Percentiles rank a stretch among this genome's conserved stretches.
phyloP scores from a whole-genome alignment of 2,329 filamentous ascomycete species.

The Botryosphaeria agaves region DNA sequence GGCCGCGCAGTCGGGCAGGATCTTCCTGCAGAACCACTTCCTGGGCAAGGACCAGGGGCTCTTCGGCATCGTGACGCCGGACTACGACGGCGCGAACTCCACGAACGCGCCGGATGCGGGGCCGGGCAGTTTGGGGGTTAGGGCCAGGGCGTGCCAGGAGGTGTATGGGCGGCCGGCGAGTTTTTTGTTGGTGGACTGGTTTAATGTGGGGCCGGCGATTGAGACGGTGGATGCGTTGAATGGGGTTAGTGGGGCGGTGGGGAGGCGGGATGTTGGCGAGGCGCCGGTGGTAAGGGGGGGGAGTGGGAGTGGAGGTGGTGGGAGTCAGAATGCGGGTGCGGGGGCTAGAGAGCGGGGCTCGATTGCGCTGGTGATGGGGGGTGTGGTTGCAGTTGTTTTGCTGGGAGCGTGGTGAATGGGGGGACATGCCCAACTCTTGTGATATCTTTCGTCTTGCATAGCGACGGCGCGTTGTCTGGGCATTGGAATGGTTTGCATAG shows the following conservation, averaged over 20 bases:
- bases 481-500: no score
- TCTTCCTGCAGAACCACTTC: conserved; percentile 72
- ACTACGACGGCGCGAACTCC: conserved; percentile 38
- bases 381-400: no score
- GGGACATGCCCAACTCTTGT: no score
- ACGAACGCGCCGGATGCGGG: conserved; percentile 48
- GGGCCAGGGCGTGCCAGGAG: conserved; percentile 33
- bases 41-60: conserved; percentile 40
- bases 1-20: conserved; percentile 39
- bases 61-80: conserved; percentile 39
- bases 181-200: conserved; percentile 68
- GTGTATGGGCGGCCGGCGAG: conserved; percentile 48
- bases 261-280: conserved; percentile 15
- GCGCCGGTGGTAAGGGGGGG: not conserved
- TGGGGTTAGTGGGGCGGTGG: conserved; percentile 27
- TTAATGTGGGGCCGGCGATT: conserved; percentile 53
- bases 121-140: conserved; percentile 32
- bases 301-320: no score
- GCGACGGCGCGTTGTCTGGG: no score
- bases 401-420: no score
- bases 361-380: no score
- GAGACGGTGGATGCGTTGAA: conserved; percentile 53
- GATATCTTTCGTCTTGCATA: no score
- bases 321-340: no score
- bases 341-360: no score